Evolutionary conservation across 208 protist genomes (phyloP), one percentile per base, ranked within the genome.

Genomic region (Entamoeba moshkovskii): DNA sequence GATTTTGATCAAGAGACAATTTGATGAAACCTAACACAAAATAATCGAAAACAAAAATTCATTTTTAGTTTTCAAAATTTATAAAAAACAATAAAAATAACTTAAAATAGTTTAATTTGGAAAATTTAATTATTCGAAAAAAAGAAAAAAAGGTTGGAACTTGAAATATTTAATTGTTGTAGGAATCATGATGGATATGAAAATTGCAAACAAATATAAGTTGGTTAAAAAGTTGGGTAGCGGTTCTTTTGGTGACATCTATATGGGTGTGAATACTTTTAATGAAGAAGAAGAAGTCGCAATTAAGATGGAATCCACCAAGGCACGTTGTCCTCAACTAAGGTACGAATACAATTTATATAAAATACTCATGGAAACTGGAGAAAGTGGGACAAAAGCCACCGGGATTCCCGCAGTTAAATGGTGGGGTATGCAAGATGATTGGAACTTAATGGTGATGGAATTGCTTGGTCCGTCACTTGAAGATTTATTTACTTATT

Each of bases 361-460:
- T 93, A 97, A 97, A 85, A 95, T 98, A 22, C 95, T 98, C 25
- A 85, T 85, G 59, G 59, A 85, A 38, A 85, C 18, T 33, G 59
- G 59, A 38, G 59, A 85, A 42, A 93, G 92, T 15, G 97, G 97
- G 18, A 91, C 93, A 4, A 97, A 97, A 38, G 96, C 95, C 38
- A 96, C 98, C 3, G 98, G 98, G n/a, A 98, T 99, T 45, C 98
- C 98, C 0, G 95, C 96, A 46, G 96, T 99, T 1, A 97, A 97
- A 94, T 99, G 97, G 95, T 99, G 96, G 95, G 98, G 98, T 2
- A 91, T 97, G 5, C 98, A 98, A 49, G 98, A 98, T 3, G 97
- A 99, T 52, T 99, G 99, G 95, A 98, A 99, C 93, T 98, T 99
- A 18, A 98, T 99, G 96, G 98, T 99, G 38, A 99, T 99, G 96